Conservation (phyloP, 441 rosid genomes). For the Hura crepitans region DNA sequence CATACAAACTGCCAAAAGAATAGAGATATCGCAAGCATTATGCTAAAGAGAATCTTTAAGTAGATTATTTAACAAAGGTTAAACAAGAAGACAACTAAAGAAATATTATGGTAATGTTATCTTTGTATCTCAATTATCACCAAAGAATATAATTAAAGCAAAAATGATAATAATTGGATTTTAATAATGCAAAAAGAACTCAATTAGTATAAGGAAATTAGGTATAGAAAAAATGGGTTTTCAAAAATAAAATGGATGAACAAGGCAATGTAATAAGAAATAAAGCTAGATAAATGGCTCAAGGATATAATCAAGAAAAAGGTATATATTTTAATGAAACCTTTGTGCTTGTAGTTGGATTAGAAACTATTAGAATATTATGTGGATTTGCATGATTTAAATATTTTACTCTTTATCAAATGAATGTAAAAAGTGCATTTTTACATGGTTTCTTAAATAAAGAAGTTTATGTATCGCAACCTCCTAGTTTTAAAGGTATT, state of each 20-base stretch:
- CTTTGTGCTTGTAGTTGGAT: background rate
- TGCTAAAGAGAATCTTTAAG: background rate
- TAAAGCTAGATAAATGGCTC: background rate
- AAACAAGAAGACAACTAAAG: background rate
- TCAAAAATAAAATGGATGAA: background rate
- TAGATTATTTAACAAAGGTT: no score
- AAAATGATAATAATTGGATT: background rate
- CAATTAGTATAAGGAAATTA: background rate
- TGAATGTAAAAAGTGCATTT: background rate
- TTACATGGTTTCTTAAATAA: background rate
- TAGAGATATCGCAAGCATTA: background rate
- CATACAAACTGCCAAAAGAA: background rate
- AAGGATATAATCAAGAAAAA: background rate
- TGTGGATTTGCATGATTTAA: background rate
- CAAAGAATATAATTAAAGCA: background rate
- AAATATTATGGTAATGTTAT: background rate
- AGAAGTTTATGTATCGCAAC: background rate
- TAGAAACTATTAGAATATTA: background rate
- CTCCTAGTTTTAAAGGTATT: background rate
- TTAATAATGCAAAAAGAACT: background rate
- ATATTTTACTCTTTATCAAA: background rate
- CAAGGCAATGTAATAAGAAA: background rate
- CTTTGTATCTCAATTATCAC: background rate
- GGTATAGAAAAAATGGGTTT: background rate
- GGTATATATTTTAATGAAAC: background rate